Evolutionary conservation across 2,329 filamentous ascomycete genomes (phyloP).

Genomic region (Cucurbitaria berberidis): DNA sequence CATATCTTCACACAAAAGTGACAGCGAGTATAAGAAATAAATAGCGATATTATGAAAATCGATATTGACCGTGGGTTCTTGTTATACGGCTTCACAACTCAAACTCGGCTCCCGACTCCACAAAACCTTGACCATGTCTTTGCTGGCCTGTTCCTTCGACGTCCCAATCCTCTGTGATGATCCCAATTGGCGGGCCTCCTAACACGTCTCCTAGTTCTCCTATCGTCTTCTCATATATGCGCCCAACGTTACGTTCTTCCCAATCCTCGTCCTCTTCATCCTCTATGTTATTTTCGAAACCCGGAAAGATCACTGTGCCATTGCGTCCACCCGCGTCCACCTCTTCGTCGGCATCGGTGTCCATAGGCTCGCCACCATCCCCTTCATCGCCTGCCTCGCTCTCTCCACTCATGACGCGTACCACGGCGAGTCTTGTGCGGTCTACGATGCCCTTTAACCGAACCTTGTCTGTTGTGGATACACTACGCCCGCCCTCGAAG

Average conservation of each 20-base stretch:
- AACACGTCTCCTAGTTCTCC: conserved; percentile 74
- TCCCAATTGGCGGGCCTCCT: conserved; percentile 57
- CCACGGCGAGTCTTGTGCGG: conserved; percentile 72
- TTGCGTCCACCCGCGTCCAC: conserved; percentile 23
- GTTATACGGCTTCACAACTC: conserved; percentile 9
- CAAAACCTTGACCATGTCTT: conserved; percentile 15
- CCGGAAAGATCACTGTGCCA: conserved; percentile 36
- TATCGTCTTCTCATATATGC: conserved; percentile 81
- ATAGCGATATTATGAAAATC: background rate
- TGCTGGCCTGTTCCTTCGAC: conserved; percentile 14
- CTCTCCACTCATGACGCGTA: conserved; percentile 69
- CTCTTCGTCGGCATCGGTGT: conserved; percentile 44
- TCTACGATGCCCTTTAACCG: conserved; percentile 82
- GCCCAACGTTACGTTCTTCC: conserved; percentile 53
- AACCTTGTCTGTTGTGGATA: conserved; percentile 88
- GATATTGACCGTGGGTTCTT: background rate
- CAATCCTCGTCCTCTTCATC: conserved; percentile 50
- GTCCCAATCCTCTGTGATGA: conserved; percentile 52
- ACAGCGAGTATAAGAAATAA: background rate
- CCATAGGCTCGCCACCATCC: conserved; percentile 21
- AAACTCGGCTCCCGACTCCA: conserved; percentile 17
- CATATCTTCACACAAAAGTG: background rate
- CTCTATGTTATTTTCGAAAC: conserved; percentile 52
- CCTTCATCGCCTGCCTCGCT: conserved; percentile 49
- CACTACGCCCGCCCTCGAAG: conserved; percentile 66